These are phyloP conservation scores for Aureobasidium sp. DNA, from an alignment of 2,329 filamentous ascomycete species.

Conservation along the genomic window DNA sequence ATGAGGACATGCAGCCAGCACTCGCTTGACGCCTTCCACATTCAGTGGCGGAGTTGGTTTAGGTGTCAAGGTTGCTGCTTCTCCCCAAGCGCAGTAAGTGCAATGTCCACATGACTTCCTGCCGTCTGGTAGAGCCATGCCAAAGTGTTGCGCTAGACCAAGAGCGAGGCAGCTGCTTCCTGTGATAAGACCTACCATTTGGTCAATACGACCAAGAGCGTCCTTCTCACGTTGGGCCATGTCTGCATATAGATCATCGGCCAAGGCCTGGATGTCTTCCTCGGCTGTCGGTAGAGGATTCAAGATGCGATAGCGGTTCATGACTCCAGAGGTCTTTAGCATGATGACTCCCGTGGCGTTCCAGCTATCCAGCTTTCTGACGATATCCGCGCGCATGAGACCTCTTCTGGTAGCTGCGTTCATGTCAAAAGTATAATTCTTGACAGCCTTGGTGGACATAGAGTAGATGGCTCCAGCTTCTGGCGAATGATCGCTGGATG, in stretches of 20 bases:
- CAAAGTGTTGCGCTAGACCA: slow-evolving; percentile 49
- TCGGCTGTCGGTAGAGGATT: slow-evolving; percentile 36
- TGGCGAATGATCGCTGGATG: slow-evolving; percentile 29
- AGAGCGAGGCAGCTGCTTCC: slow-evolving; percentile 43
- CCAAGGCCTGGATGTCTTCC: slow-evolving; percentile 37
- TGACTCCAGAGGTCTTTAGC: slow-evolving; percentile 44
- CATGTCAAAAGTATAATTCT: slow-evolving; percentile 43
- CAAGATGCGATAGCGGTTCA: slow-evolving; percentile 47
- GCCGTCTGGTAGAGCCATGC: slow-evolving; percentile 40
- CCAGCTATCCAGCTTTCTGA: slow-evolving; percentile 48
- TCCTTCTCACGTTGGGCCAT: slow-evolving; percentile 47
- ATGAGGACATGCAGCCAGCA: slow-evolving; percentile 37
- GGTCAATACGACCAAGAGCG: slow-evolving; percentile 41
- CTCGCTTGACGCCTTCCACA: slow-evolving; percentile 29
- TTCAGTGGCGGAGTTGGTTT: slow-evolving; percentile 34
- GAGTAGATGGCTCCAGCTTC: slow-evolving; percentile 39
- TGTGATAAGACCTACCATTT: slow-evolving; percentile 49
- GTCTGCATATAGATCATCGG: slow-evolving; percentile 40
- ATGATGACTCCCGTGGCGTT: slow-evolving; percentile 42
- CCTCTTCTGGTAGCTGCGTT: slow-evolving; percentile 28
- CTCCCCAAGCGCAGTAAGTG: slow-evolving; percentile 33
- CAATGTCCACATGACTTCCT: slow-evolving; percentile 48
- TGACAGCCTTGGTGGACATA: slow-evolving; percentile 33
- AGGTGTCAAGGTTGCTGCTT: slow-evolving; percentile 27
- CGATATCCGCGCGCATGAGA: slow-evolving; percentile 38